Conservation (phyloP, 257 asterid genomes). For the Dorcoceras hygrometricum region DNA sequence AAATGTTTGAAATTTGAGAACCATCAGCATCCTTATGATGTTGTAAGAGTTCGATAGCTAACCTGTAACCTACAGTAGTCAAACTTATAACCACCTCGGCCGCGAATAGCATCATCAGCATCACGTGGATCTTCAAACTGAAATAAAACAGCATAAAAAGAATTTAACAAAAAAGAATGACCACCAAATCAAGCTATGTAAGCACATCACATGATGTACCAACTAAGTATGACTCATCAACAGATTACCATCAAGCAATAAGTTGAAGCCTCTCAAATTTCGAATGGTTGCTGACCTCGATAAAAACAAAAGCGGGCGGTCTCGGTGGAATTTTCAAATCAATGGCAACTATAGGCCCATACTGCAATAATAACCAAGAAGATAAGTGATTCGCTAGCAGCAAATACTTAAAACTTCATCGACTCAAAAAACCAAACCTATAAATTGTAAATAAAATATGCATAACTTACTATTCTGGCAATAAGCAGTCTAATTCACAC, state of each 20-base stretch:
- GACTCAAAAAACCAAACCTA: background rate
- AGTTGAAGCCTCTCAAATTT: background rate
- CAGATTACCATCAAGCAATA: background rate
- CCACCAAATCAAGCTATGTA: background rate
- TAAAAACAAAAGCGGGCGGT: slow-evolving; percentile 88
- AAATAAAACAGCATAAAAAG: slow-evolving; percentile 8
- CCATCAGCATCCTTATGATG: background rate
- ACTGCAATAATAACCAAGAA: slow-evolving; percentile 39
- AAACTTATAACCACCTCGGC: slow-evolving; percentile 75
- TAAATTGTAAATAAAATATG: background rate
- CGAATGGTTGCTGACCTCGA: slow-evolving; percentile 55
- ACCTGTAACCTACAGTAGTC: slow-evolving; percentile 74
- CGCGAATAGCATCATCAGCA: slow-evolving; percentile 83
- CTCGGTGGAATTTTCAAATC: slow-evolving; percentile 88
- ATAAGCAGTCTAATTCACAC: slow-evolving; percentile 3
- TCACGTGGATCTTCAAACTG: slow-evolving; percentile 74
- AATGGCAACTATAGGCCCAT: slow-evolving; percentile 66
- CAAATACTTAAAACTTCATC: background rate
- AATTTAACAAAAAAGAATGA: background rate
- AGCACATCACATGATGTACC: background rate
- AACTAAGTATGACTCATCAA: background rate
- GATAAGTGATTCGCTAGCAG: slow-evolving; percentile 4
- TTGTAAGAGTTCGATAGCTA: slow-evolving; percentile 15
- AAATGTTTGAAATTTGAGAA: background rate
- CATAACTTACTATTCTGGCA: background rate